These are phyloP conservation scores for Trichothecium roseum DNA, from an alignment of 2,329 filamentous ascomycete genomes.

Conservation along the genomic window DNA sequence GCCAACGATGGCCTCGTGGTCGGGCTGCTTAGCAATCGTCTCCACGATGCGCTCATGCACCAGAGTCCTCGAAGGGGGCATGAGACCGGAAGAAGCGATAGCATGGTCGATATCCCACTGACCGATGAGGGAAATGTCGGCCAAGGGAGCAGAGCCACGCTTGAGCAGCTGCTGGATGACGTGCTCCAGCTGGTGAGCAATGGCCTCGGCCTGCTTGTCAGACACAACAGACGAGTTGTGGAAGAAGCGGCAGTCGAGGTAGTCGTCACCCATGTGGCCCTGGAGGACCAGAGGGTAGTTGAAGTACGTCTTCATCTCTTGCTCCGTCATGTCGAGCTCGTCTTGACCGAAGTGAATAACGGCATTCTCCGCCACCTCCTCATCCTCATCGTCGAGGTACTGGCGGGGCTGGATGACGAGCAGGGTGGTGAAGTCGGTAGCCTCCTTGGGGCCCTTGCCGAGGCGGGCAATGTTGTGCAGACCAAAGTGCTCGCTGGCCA, in stretches of 20 bases:
- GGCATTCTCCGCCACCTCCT: not conserved
- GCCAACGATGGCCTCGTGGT: not conserved
- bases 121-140: not conserved
- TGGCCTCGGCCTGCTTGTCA: slow-evolving; percentile 8
- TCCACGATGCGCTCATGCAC: no score
- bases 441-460: slow-evolving; percentile 7
- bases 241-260: slow-evolving; percentile 2
- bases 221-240: slow-evolving; percentile 18
- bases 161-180: not conserved
- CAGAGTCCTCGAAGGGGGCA: not conserved
- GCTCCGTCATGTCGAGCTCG: no score
- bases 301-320: slow-evolving; percentile 14
- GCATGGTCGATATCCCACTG: slow-evolving; percentile 1
- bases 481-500: slow-evolving; percentile 9
- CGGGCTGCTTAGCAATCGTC: not conserved
- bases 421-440: not conserved
- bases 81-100: not conserved
- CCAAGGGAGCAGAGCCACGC: not conserved
- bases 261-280: slow-evolving; percentile 1
- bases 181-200: not conserved
- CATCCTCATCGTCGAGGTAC: slow-evolving; percentile 1
- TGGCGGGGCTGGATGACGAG: slow-evolving; percentile 1
- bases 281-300: slow-evolving; percentile 6
- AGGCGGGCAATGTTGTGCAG: slow-evolving; percentile 13
- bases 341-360: no score